Evolutionary conservation across 225 moss, liverwort and hornwort species (phyloP), one percentile per base, ranked within the genome.

Genomic region (Lunularia cruciata): DNA sequence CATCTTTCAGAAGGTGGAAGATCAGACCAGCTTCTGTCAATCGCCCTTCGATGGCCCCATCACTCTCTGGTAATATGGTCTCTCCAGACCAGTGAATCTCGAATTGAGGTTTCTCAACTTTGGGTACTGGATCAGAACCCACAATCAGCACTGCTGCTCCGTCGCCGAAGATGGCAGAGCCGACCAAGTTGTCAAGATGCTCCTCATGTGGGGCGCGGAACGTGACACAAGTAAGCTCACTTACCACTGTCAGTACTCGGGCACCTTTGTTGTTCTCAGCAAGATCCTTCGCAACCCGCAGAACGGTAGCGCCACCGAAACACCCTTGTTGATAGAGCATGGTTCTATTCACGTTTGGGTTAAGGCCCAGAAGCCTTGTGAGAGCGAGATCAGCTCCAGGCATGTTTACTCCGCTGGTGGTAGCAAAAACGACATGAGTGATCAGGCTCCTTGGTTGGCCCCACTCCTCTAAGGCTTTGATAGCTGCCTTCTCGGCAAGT

Each of bases 401-500:
- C 72, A 83, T 19, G 64, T 88, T 78, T 0, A 86, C 90, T 0
- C 79, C 85, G 39, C 85, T 86, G 4, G 84, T 85, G 0, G 47
- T 78, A 13, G 68, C 73, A 12, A 78, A 78, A 3, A 78, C 78
- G 14, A 76, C 52, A 19, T 76, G 75, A 16, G 91, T 91, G 49
- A 91, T 88, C 26, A 18, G 5, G 0, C 71, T 73, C 9, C 18
- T 47, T 0, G 40, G 31, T 1, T 75, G 79, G 3, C 85, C 91
- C 88, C 86, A 91, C 16, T 91, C 88, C 0, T 70, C 12, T 4
- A 91, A 35, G 0, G 89, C 89, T 25, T 74, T 61, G 34, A 31
- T 31, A 0, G 89, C 75, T 0, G 91, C 89, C 69, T 87, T 76
- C 32, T 70, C 68, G 0, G 86, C 91, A 3, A 91, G 62, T 76